Evolutionary conservation across 2,329 filamentous ascomycete genomes (phyloP).

Genomic region (Rachicladosporium sp.): DNA sequence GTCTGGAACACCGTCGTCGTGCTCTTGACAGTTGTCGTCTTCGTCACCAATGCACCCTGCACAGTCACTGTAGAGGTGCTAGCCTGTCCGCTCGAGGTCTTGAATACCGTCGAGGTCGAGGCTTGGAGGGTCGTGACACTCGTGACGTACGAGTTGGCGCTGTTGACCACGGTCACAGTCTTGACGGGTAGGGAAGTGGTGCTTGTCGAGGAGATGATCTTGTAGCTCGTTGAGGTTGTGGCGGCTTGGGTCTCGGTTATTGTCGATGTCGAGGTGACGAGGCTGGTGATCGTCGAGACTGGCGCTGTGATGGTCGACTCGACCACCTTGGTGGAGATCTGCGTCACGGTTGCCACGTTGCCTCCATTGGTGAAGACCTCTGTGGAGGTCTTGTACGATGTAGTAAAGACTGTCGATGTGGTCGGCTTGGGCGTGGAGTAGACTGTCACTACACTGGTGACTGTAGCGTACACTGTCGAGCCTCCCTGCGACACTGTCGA

Average conservation of each 20-base stretch:
- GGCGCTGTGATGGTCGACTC: slow-evolving; percentile 4
- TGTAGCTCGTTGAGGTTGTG: slow-evolving; percentile 7
- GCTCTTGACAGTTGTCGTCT: slow-evolving; percentile 11
- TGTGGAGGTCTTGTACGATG: slow-evolving; percentile 7
- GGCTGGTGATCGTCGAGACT: slow-evolving; percentile 5
- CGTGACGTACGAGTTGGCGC: slow-evolving; percentile 11
- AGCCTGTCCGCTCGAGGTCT: slow-evolving; percentile 7
- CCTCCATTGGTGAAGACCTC: slow-evolving; percentile 11
- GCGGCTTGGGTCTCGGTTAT: slow-evolving; percentile 3
- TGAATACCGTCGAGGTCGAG: slow-evolving; percentile 7
- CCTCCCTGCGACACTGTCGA: slow-evolving; percentile 5
- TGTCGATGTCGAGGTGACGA: slow-evolving; percentile 1
- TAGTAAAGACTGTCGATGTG: slow-evolving; percentile 14
- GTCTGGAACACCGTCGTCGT: slow-evolving; percentile 10
- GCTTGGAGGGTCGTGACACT: slow-evolving; percentile 15
- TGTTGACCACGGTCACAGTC: slow-evolving; percentile 6
- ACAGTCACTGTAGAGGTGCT: slow-evolving; percentile 6
- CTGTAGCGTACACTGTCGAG: slow-evolving; percentile 12
- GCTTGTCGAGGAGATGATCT: slow-evolving; percentile 9
- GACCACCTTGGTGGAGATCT: slow-evolving; percentile 2
- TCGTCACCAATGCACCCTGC: slow-evolving; percentile 7
- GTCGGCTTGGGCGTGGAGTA: slow-evolving; percentile 15
- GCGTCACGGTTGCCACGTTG: slow-evolving; percentile 11
- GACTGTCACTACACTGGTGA: slow-evolving; percentile 15
- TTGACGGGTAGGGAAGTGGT: slow-evolving; percentile 4